Conservation (phyloP, 768 basidiomycete species). For the Boletellus ananas region DNA sequence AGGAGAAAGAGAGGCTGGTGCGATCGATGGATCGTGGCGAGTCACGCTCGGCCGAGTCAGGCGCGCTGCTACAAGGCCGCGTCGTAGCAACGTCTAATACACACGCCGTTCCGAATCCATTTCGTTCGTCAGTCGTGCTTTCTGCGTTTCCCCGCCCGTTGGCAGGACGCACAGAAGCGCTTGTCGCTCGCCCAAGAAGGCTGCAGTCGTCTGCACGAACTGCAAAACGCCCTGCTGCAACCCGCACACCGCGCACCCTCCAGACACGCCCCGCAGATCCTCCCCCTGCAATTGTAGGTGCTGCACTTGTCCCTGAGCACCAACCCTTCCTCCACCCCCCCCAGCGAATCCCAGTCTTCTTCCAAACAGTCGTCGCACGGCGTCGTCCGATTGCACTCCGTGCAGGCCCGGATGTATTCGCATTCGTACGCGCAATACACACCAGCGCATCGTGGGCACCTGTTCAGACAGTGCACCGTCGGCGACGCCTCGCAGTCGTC, state of each 20-base stretch:
- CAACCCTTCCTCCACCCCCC: constrained; percentile 11
- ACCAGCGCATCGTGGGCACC: constrained; percentile 17
- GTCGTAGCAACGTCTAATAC: too few relatives aligned
- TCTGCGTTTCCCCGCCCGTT: not conserved
- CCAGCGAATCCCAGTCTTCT: constrained; percentile 13
- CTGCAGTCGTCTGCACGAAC: constrained; percentile 7
- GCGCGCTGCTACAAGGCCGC: too few relatives aligned
- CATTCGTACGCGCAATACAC: constrained; percentile 17
- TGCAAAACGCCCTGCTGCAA: constrained; percentile 12
- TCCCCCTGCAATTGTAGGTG: not conserved
- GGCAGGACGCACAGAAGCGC: constrained; percentile 8
- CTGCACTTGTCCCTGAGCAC: constrained; percentile 3
- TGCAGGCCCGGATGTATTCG: constrained; percentile 23
- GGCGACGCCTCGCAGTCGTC: constrained; percentile 19
- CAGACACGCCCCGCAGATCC: constrained; percentile 12
- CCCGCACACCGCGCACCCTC: constrained; percentile 10
- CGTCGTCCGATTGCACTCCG: constrained; percentile 17
- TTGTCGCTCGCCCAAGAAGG: constrained; percentile 5
- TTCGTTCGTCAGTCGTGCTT: too few relatives aligned
- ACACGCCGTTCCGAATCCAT: too few relatives aligned
- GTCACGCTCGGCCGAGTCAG: too few relatives aligned
- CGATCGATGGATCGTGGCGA: too few relatives aligned
- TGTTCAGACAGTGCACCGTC: constrained; percentile 5
- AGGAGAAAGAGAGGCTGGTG: too few relatives aligned
- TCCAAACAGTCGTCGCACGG: constrained; percentile 26